Evolutionary conservation across 1,139 yeast species (phyloP), one percentile per base, ranked within the genome.

Genomic region (Suhomyces ambrosiae): DNA sequence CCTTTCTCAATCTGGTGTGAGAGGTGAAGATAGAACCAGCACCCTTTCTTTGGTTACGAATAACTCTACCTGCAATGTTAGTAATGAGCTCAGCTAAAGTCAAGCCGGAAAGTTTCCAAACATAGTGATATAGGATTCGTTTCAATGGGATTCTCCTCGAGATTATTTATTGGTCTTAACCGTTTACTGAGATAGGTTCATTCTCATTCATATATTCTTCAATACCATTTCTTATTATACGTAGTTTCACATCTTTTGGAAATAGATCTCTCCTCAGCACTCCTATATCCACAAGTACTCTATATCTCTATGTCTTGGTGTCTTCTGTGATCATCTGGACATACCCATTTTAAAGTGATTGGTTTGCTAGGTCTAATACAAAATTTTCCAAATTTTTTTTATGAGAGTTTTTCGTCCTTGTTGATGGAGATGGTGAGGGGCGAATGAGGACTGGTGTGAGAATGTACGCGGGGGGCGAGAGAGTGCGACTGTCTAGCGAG

Each of bases 31-130:
- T 89, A 69, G 97, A 90, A 71, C 98, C 98, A 79, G 97, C 97
- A 85, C 97, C 97, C 82, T 94, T 94, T 88, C 99, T 90, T 86
- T 94, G 98, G 85, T 94, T 92, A 82, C 98, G 95, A 82, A 94
- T 94, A 80, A 94, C 99, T 86, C 98, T 92, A 87, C 98, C 97
- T 85, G 69, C 67, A 31, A 22, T 38, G 50, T 48, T 49, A 47
- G 51, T 49, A 42, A 16, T 7, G 7, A 10, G 30, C 18, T 35
- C 21, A 18, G 8, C 21, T 8, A 18, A 18, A 18, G 21, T 18
- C n/a, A n/a, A n/a, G n/a, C 8, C 21, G 21, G 8, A 18, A 18
- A 5, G 5, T 18, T 18, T 8, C 8, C 7, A 18, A 18, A 18
- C 21, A 18, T 8, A 18, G 21, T 18, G 21, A 18, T 18, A 18